Percentiles rank a stretch among this genome's conserved stretches.
Evolutionary conservation across 2,329 filamentous ascomycete genomes (phyloP).

Genomic region (Botryotinia calthae): DNA sequence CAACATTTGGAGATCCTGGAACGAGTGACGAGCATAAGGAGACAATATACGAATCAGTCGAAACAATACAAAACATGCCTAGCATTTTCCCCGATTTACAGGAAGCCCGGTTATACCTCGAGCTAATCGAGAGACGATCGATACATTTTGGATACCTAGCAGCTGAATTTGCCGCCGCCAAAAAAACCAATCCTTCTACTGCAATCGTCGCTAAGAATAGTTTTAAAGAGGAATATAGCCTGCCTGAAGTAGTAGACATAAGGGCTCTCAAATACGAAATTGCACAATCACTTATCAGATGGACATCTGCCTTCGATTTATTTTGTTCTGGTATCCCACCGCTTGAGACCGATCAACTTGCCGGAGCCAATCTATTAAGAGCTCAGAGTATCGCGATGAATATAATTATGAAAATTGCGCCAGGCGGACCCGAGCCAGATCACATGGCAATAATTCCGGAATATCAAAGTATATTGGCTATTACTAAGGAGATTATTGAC

Average conservation of each 20-base stretch:
- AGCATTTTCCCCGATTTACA: slow-evolving; percentile 5
- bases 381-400: slow-evolving; percentile 6
- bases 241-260: neutral
- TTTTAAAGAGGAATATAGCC: neutral
- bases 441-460: neutral
- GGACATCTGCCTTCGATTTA: neutral
- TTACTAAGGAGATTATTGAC: neutral
- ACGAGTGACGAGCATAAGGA: slow-evolving; percentile 15
- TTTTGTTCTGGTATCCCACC: neutral
- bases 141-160: slow-evolving; percentile 23
- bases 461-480: neutral
- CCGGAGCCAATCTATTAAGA: neutral
- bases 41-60: slow-evolving; percentile 19
- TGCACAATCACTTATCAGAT: neutral
- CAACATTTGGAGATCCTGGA: slow-evolving; percentile 16
- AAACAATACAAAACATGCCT: slow-evolving; percentile 22
- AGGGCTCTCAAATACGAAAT: neutral
- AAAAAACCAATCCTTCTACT: neutral
- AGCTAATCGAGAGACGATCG: slow-evolving; percentile 25
- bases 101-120: slow-evolving; percentile 23
- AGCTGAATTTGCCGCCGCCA: neutral
- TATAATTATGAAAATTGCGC: neutral
- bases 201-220: neutral
- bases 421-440: neutral
- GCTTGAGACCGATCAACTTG: neutral